A percentile compares a stretch with the other conserved stretches of the same genome.
Conservation (phyloP, 148 eudicot genomes). For the Arctostaphylos glauca region DNA sequence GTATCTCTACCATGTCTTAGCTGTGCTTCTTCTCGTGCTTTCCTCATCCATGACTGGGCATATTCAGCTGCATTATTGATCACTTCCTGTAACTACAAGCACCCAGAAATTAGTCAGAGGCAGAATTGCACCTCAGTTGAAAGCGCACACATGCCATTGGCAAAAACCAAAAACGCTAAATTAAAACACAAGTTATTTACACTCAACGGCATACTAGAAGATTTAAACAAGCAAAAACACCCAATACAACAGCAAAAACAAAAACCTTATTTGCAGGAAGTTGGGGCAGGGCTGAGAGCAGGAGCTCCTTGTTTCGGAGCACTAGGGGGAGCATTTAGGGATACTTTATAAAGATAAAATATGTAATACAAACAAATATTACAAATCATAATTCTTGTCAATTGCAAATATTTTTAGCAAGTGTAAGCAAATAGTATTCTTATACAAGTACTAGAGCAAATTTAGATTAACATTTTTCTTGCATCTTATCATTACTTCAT, state of each 20-base stretch:
- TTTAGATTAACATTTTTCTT: no score
- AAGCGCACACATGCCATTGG: not conserved
- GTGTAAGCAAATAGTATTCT: no score
- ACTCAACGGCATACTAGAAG: not conserved
- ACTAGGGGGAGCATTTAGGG: no score
- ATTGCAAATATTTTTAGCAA: no score
- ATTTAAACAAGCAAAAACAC: not conserved
- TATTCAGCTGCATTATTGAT: constrained; percentile 20
- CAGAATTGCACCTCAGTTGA: not conserved
- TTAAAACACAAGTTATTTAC: not conserved
- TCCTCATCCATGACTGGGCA: constrained; percentile 25
- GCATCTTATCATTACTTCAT: no score
- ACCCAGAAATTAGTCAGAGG: not conserved
- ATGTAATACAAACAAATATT: no score
- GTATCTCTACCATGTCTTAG: constrained; percentile 18
- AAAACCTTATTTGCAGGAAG: no score
- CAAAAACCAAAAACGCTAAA: not conserved
- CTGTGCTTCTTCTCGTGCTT: constrained; percentile 21
- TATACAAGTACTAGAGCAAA: no score
- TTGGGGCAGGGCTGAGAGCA: no score
- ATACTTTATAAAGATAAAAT: no score
- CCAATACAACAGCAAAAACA: not conserved
- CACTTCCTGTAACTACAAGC: constrained; percentile 19
- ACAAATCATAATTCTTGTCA: no score
- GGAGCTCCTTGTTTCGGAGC: no score